Evolutionary conservation across 2,329 filamentous ascomycete genomes (phyloP), one percentile per base, ranked within the genome.

Genomic region (Raffaelea albimanens): DNA sequence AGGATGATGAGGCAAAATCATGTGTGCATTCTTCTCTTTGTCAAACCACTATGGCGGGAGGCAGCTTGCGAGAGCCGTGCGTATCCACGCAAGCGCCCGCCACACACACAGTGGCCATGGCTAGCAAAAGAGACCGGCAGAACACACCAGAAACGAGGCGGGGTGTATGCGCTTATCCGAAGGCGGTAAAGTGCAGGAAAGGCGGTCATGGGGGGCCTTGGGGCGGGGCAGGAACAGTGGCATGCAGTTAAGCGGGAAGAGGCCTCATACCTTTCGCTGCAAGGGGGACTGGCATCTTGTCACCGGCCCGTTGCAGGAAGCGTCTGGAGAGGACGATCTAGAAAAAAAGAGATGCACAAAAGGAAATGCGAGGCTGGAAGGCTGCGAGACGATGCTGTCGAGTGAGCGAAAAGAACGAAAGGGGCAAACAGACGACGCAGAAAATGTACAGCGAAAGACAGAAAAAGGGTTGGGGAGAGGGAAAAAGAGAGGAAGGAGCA

Each of bases 251-350:
- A 41, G 46, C 44, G 40, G 43, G 23, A 45, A 47, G 61, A 58
- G 51, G 63, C 62, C 61, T 58, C 63, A 64, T 53, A 67, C 65
- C 64, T 58, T 67, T 66, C 53, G 63, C 64, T 44, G 57, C 58
- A 50, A 67, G 43, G 40, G 63, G 60, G 36, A 63, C 46, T 51
- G 65, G 62, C 65, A 67, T 67, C 34, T 52, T 16, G 22, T 40
- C 19, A 19, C 4, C n/a, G n/a, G n/a, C n/a, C n/a, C n/a, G n/a
- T n/a, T 11, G 7, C 8, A 7, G n/a, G 14, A 19, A 5, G 18
- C 14, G 18, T 10, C 5, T 5, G 18, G 18, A 7, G 34, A 19
- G 9, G 14, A 19, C 4, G 29, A 25, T 5, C 29, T 9, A 14
- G 16, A 11, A 22, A 5, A 23, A 11, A 13, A 39, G 43, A 13